phyloP scores from a whole-genome alignment of 495 filamentous ascomycete genomes.

The Hypoxylon rickii region DNA sequence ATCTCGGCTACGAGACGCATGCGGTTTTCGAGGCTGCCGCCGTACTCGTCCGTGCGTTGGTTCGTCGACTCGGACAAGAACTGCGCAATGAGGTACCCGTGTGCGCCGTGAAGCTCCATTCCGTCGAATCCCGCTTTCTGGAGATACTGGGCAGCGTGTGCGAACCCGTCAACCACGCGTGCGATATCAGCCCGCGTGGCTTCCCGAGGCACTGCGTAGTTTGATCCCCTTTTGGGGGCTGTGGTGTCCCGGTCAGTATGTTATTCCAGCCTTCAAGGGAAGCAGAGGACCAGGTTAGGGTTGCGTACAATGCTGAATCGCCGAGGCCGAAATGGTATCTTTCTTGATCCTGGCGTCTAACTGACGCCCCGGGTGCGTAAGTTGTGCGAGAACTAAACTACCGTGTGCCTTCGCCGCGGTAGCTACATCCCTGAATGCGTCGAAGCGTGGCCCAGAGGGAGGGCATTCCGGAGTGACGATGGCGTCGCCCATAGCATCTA shows the following conservation, averaged over 20 bases:
- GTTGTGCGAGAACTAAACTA: constrained; percentile 59
- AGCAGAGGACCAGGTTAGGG: no score
- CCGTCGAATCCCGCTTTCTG: constrained; percentile 64
- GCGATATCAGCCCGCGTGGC: constrained; percentile 57
- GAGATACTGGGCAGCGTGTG: constrained; percentile 59
- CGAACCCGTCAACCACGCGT: constrained; percentile 55
- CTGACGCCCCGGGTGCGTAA: constrained; percentile 69
- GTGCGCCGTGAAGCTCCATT: constrained; percentile 46
- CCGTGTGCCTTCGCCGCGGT: constrained; percentile 57
- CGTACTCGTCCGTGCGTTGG: background rate
- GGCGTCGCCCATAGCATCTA: constrained; percentile 61
- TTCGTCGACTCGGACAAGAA: background rate
- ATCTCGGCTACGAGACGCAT: background rate
- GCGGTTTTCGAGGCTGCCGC: background rate
- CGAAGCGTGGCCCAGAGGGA: constrained; percentile 59
- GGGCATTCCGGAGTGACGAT: constrained; percentile 57
- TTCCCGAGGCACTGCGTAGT: constrained; percentile 38
- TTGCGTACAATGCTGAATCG: no score
- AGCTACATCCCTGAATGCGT: constrained; percentile 59
- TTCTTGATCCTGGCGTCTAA: constrained; percentile 50
- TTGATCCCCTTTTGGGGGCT: no score
- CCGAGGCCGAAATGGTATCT: constrained; percentile 61
- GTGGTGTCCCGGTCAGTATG: no score
- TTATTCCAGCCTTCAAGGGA: no score
- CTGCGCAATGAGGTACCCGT: background rate